Conservation (phyloP, 2,329 filamentous ascomycete genomes). For the Ophiostoma sp. region DNA sequence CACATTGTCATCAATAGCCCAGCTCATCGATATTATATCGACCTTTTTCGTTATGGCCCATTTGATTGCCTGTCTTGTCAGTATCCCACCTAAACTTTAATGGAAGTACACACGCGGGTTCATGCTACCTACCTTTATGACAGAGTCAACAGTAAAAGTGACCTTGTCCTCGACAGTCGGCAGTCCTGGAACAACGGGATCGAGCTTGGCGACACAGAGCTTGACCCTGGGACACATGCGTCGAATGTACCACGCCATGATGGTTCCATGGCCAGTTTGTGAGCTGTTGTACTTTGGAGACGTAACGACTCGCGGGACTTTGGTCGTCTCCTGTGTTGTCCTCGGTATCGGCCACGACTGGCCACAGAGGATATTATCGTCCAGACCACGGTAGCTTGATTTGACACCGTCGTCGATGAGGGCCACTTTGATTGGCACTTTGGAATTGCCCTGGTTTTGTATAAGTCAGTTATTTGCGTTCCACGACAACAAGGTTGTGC, state of each 20-base stretch:
- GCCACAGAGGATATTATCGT: slow-evolving; percentile 15
- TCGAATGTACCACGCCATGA: slow-evolving; percentile 18
- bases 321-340: background rate
- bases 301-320: slow-evolving; percentile 6
- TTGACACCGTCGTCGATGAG: slow-evolving; percentile 18
- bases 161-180: slow-evolving; percentile 8
- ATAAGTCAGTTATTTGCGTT: background rate
- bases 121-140: slow-evolving; percentile 10
- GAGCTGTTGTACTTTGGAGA: slow-evolving; percentile 17
- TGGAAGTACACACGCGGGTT: background rate
- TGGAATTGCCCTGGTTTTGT: background rate
- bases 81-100: background rate
- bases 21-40: slow-evolving; percentile 18
- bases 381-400: slow-evolving; percentile 13
- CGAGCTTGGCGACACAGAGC: slow-evolving; percentile 15
- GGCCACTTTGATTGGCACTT: slow-evolving; percentile 10
- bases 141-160: slow-evolving; percentile 7
- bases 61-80: slow-evolving; percentile 5
- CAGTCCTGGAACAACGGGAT: slow-evolving; percentile 1
- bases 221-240: slow-evolving; percentile 16
- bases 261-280: slow-evolving; percentile 8
- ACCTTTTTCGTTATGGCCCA: slow-evolving; percentile 9
- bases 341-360: slow-evolving; percentile 13
- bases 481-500: background rate
- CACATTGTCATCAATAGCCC: slow-evolving; percentile 15